A percentile compares a stretch with the other conserved stretches of the same genome.
Conservation (phyloP, 2,329 filamentous ascomycete species). For the Fusarium austroafricanum region DNA sequence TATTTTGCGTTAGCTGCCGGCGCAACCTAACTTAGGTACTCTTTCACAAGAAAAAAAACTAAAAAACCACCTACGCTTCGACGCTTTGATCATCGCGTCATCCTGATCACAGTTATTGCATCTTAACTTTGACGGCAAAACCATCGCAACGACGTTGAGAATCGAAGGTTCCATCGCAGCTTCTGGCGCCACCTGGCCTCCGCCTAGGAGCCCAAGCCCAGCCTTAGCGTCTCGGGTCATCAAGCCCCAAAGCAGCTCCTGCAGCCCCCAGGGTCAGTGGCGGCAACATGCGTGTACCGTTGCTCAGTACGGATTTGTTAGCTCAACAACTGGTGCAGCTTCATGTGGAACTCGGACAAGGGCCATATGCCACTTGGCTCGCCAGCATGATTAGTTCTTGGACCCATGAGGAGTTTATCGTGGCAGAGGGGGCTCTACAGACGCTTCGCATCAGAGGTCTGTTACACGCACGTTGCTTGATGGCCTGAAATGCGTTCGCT, state of each 20-base stretch:
- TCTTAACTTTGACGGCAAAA: slow-evolving; percentile 2
- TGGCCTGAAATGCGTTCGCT: slow-evolving; percentile 8
- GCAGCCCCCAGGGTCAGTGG: slow-evolving; percentile 21
- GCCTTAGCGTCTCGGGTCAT: slow-evolving; percentile 28
- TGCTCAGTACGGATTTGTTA: slow-evolving; percentile 7
- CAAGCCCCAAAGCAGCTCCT: slow-evolving; percentile 29
- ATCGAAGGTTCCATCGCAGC: slow-evolving; percentile 39
- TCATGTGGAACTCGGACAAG: slow-evolving; percentile 27
- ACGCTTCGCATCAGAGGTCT: slow-evolving; percentile 4
- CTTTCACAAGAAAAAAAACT: background rate
- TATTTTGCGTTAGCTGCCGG: no score
- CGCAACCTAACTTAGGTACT: no score
- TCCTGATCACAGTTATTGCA: background rate
- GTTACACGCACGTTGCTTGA: slow-evolving; percentile 21
- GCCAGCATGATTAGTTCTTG: slow-evolving; percentile 6
- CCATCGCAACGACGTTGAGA: slow-evolving; percentile 2
- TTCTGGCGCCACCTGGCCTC: slow-evolving; percentile 32
- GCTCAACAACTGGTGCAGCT: slow-evolving; percentile 13
- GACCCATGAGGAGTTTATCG: background rate
- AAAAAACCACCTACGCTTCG: no score
- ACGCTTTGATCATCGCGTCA: background rate
- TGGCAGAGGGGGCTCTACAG: no score
- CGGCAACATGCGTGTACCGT: slow-evolving; percentile 32
- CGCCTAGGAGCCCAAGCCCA: slow-evolving; percentile 16
- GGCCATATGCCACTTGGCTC: slow-evolving; percentile 9